These are phyloP conservation scores for Aspergillus texensis DNA, from an alignment of 2,329 filamentous ascomycete genomes.

Conservation along the genomic window DNA sequence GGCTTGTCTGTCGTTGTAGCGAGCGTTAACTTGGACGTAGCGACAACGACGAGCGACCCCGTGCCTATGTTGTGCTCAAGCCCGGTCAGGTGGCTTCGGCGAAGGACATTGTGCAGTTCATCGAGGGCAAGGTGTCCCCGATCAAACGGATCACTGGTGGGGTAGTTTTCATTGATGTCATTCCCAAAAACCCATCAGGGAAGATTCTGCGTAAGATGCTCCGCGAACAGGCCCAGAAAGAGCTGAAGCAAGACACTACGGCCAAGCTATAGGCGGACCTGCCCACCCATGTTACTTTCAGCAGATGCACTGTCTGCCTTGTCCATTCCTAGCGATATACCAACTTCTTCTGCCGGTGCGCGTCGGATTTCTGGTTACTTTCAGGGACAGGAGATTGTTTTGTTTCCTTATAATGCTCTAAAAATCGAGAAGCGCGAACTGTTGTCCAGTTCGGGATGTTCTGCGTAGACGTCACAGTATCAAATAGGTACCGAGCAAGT, in stretches of 20 bases:
- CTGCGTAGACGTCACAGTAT: background rate
- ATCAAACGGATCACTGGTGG: too few species aligned
- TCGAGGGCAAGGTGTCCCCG: too few species aligned
- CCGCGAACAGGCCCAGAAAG: background rate
- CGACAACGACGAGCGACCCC: too few species aligned
- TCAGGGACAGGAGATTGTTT: background rate
- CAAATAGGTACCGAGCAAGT: background rate
- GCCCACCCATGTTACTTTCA: background rate
- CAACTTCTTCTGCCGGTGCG: background rate
- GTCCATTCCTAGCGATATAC: background rate
- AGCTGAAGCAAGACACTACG: background rate
- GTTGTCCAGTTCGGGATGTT: background rate
- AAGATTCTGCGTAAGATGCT: background rate
- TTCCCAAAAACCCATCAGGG: too few species aligned
- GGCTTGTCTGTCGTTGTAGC: too few species aligned
- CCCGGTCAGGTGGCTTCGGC: too few species aligned
- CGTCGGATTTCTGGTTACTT: background rate
- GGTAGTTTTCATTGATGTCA: too few species aligned
- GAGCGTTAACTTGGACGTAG: too few species aligned
- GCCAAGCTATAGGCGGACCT: background rate
- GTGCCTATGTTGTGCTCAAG: too few species aligned
- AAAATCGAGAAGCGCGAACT: background rate
- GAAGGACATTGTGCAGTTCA: too few species aligned
- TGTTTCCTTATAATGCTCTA: background rate
- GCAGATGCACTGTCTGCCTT: background rate